These are phyloP conservation scores for Anthoceros angustus DNA, from an alignment of 225 moss, liverwort and hornwort species.

Conservation along the genomic window DNA sequence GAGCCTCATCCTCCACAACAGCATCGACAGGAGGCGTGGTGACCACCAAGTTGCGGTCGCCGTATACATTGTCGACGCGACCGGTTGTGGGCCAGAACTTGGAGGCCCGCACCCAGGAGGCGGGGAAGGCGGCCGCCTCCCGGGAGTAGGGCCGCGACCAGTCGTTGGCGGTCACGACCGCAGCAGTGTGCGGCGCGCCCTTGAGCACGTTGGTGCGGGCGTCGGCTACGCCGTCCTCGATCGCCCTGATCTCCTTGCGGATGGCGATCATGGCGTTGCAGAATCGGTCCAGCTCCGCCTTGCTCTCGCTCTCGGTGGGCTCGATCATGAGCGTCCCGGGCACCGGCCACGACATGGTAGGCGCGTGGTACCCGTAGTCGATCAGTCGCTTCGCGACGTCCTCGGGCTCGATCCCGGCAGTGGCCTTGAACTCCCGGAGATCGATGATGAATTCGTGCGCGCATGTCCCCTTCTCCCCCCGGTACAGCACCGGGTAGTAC, in stretches of 20 bases:
- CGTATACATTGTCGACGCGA: conserved; percentile 92
- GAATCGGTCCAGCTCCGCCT: conserved; percentile 90
- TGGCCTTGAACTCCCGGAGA: conserved; percentile 71
- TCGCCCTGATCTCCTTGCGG: conserved; percentile 66
- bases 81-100: conserved; percentile 99
- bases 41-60: conserved; percentile 84
- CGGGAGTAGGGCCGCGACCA: conserved; percentile 83
- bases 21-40: conserved; percentile 61
- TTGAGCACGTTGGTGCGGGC: conserved; percentile 52
- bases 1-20: conserved; percentile 53
- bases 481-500: conserved; percentile 65
- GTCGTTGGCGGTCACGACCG: conserved; percentile 54
- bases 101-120: conserved; percentile 80
- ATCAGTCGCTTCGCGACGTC: conserved; percentile 93
- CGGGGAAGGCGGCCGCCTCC: conserved; percentile 89
- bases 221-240: conserved; percentile 58
- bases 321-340: conserved; percentile 93
- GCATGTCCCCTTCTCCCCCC: conserved; percentile 77
- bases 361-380: conserved; percentile 97
- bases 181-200: conserved; percentile 86
- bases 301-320: conserved; percentile 95
- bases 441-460: conserved; percentile 99
- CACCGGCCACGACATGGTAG: conserved; percentile 99
- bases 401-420: conserved; percentile 76
- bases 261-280: conserved; percentile 78